phyloP scores from a whole-genome alignment of 139 green algal genomes.

The Volvox africanus region DNA sequence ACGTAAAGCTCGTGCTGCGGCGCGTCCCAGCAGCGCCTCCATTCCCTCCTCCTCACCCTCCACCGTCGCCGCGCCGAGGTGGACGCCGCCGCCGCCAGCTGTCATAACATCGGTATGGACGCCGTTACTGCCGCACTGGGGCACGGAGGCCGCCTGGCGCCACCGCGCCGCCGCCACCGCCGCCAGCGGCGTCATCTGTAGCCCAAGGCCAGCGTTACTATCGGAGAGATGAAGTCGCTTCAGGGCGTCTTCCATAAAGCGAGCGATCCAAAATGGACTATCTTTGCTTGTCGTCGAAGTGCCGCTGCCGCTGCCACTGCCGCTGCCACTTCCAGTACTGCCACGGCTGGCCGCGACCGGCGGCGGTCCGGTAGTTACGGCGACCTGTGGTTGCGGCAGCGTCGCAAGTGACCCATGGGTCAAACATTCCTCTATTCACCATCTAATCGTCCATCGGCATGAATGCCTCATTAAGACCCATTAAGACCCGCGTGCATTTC shows the following conservation, averaged over 20 bases:
- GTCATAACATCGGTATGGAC: neutral
- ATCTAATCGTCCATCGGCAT: too few relatives aligned
- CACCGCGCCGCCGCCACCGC: constrained; percentile 61
- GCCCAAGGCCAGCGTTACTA: neutral
- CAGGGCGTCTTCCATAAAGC: constrained; percentile 47
- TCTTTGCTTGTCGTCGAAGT: neutral
- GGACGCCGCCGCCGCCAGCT: neutral
- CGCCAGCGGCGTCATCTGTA: constrained; percentile 56
- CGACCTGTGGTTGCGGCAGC: neutral
- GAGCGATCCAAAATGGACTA: constrained; percentile 50
- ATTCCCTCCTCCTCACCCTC: constrained; percentile 45
- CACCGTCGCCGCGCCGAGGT: neutral
- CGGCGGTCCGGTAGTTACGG: neutral
- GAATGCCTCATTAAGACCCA: too few relatives aligned
- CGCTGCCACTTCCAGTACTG: too few relatives aligned
- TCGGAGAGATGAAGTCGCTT: constrained; percentile 6
- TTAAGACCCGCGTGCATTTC: too few relatives aligned
- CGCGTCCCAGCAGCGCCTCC: constrained; percentile 58
- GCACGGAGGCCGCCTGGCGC: constrained; percentile 16
- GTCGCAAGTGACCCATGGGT: neutral
- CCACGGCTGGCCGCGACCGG: too few relatives aligned
- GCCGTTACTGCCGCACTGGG: neutral
- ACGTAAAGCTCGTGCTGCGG: constrained; percentile 41
- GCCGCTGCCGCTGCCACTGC: neutral
- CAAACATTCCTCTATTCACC: too few relatives aligned